phyloP scores from a whole-genome alignment of 805 yeast species.

The Suhomyces kilbournensis region DNA sequence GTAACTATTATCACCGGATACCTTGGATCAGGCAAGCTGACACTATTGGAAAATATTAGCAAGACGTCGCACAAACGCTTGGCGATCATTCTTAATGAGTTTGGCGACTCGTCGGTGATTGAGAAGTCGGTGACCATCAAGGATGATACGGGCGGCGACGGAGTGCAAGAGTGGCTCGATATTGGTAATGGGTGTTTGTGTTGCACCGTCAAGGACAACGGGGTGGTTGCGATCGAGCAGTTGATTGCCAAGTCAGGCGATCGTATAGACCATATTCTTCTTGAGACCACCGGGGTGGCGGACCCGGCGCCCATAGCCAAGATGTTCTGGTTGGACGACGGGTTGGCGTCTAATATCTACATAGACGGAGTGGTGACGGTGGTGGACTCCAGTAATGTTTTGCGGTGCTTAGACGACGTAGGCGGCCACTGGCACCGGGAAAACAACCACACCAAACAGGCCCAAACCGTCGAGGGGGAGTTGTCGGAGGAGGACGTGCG shows the following conservation, averaged over 20 bases:
- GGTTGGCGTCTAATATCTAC: conserved; percentile 75
- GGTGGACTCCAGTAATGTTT: conserved; percentile 69
- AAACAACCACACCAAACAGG: conserved; percentile 23
- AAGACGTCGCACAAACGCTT: conserved; percentile 65
- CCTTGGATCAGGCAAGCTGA: conserved; percentile 91
- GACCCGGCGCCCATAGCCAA: conserved; percentile 97
- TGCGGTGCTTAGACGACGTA: conserved; percentile 61
- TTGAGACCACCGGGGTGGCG: conserved; percentile 95
- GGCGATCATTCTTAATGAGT: conserved; percentile 90
- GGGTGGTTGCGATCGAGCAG: conserved; percentile 90
- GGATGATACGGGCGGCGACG: conserved; percentile 38
- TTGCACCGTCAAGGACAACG: conserved; percentile 93
- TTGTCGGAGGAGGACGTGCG: conserved; percentile 25
- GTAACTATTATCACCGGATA: conserved; percentile 93
- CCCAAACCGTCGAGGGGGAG: conserved; percentile 16
- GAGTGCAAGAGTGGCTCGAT: conserved; percentile 92
- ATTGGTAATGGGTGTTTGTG: conserved; percentile 96
- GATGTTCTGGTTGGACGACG: conserved; percentile 98
- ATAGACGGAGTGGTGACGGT: conserved; percentile 92
- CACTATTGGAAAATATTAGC: conserved; percentile 74
- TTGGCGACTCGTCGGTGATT: conserved; percentile 86
- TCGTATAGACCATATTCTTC: conserved; percentile 80
- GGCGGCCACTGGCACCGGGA: conserved; percentile 68
- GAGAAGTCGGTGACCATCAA: conserved; percentile 80
- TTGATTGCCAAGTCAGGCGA: conserved; percentile 69